Conservation (phyloP, 2,329 filamentous ascomycete genomes). For the Aureobasidium uvarum region DNA sequence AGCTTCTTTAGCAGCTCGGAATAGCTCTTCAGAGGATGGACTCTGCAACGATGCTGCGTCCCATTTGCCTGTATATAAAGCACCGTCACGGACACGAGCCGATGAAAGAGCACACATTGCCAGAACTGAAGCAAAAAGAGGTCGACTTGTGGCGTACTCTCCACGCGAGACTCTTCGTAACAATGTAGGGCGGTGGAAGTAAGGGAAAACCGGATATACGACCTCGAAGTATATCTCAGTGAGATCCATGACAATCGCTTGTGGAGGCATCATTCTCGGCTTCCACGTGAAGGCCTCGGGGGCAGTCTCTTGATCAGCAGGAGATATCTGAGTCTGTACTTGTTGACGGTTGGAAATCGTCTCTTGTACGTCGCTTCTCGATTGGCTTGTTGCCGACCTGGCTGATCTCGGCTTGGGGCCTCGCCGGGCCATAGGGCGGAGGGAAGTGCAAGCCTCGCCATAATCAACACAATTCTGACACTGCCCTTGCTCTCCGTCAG, state of each 20-base stretch:
- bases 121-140: constrained; percentile 55
- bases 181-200: constrained; percentile 49
- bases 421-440: constrained; percentile 43
- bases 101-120: constrained; percentile 53
- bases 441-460: constrained; percentile 50
- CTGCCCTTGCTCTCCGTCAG: constrained; percentile 44
- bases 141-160: constrained; percentile 43
- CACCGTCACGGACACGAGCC: constrained; percentile 52
- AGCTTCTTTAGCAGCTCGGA: constrained; percentile 44
- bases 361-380: background rate
- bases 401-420: constrained; percentile 33
- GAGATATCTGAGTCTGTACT: constrained; percentile 12
- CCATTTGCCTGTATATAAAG: constrained; percentile 44
- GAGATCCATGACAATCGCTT: constrained; percentile 44
- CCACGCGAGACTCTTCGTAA: constrained; percentile 41
- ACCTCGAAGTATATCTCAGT: constrained; percentile 52
- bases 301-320: background rate
- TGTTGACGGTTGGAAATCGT: background rate
- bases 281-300: constrained; percentile 31
- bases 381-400: background rate
- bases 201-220: constrained; percentile 53
- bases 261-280: constrained; percentile 30
- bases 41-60: constrained; percentile 47
- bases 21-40: constrained; percentile 47
- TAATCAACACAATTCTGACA: constrained; percentile 55